Conservation (phyloP, 2,329 filamentous ascomycete genomes). For the Drechslerella dactyloides region DNA sequence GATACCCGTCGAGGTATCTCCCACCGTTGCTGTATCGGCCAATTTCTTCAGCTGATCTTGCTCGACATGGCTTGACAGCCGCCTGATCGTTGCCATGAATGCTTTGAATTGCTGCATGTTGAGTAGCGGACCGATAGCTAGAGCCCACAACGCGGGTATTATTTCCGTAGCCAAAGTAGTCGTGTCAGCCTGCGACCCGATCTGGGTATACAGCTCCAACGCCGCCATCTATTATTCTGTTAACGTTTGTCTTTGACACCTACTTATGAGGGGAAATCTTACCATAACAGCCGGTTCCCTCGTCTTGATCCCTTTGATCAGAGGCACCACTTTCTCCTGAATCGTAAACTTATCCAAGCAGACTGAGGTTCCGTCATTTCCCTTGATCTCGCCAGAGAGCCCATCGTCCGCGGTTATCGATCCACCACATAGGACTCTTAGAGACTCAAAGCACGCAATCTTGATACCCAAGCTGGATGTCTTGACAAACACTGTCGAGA, state of each 20-base stretch:
- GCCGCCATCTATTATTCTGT: conserved; percentile 70
- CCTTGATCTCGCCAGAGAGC: conserved; percentile 58
- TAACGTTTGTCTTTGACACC: conserved; percentile 9
- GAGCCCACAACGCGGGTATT: conserved; percentile 86
- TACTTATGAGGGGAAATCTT: conserved; percentile 49
- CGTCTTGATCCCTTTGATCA: conserved; percentile 92
- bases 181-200: conserved; percentile 80
- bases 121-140: conserved; percentile 87
- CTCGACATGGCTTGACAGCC: conserved; percentile 78
- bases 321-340: conserved; percentile 92
- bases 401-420: conserved; percentile 61
- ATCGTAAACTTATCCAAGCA: conserved; percentile 97
- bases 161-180: conserved; percentile 94
- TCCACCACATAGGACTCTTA: conserved; percentile 87
- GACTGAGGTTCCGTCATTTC: conserved; percentile 71
- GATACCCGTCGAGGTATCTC: conserved; percentile 9
- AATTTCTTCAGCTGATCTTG: conserved; percentile 87
- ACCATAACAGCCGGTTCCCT: conserved; percentile 96
- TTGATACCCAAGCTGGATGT: conserved; percentile 96
- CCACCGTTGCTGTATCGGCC: conserved; percentile 73
- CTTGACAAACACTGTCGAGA: conserved; percentile 87
- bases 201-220: conserved; percentile 80
- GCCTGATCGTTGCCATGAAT: conserved; percentile 89
- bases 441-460: conserved; percentile 86
- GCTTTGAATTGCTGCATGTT: conserved; percentile 84